Percentiles rank a stretch among this genome's conserved stretches.
Evolutionary conservation across 106 monocot genomes (phyloP).

Genomic region (Dendrobium nobile): DNA sequence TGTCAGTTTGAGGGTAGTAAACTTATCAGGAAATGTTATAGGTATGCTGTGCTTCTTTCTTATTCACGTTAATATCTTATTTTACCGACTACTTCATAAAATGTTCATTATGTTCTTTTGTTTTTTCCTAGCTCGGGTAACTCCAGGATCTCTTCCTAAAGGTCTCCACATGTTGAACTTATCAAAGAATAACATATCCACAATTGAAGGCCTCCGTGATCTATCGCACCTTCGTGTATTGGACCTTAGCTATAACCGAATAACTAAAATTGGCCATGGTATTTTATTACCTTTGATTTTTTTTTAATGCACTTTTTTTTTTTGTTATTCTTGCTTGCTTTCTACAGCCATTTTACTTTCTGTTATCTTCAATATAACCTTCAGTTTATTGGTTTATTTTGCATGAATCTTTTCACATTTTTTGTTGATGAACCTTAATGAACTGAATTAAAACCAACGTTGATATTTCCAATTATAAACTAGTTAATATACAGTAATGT

Average conservation of each 20-base stretch:
- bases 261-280: slow-evolving; percentile 87
- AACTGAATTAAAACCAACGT: not conserved
- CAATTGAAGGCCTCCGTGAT: slow-evolving; percentile 83
- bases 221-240: slow-evolving; percentile 64
- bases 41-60: slow-evolving; percentile 17
- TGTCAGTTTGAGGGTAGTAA: slow-evolving; percentile 32
- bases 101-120: not conserved
- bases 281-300: not conserved
- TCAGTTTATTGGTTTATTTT: not conserved
- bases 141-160: slow-evolving; percentile 72
- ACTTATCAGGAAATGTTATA: slow-evolving; percentile 58
- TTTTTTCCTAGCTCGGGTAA: slow-evolving; percentile 48
- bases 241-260: slow-evolving; percentile 71
- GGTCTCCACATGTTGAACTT: slow-evolving; percentile 78
- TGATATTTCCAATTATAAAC: not conserved
- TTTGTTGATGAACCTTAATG: not conserved
- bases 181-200: slow-evolving; percentile 72
- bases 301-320: too few species aligned
- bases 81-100: too few species aligned
- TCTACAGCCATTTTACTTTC: not conserved
- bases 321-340: too few species aligned
- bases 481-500: too few species aligned
- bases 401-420: not conserved
- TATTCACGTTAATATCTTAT: too few species aligned
- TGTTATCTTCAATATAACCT: too few species aligned